Base-by-base conservation (phyloP, 1,284 basidiomycete genomes). In the Gymnopus androsaceus region DNA sequence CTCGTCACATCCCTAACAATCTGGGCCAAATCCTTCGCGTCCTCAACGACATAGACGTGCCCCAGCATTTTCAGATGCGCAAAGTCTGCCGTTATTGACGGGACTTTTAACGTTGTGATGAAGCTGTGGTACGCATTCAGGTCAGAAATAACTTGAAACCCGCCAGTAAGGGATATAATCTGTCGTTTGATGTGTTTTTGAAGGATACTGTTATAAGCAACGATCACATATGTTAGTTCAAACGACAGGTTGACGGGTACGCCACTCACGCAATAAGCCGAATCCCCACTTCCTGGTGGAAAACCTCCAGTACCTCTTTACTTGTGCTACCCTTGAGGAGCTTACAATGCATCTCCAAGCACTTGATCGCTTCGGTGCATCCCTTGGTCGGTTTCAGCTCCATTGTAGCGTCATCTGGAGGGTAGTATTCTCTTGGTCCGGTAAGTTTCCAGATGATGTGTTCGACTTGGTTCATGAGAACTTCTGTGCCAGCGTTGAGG, bases 111-210 rank as follows among this genome's bases (percentile, higher is more conserved):
- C 12, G 89, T 88, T 0, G 87, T 74, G 49, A 98, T 88, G 71
- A 98, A 99, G 0, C 83, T 71, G 69, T 97, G 85, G 71, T 98
- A 98, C 1, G 90, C 84, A 70, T 98, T 98, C 59, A 99, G 74
- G 71, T 99, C 97, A 1, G 95, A 90, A 56, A 99, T 98, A 56
- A 98, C 88, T 64, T 95, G 93, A 71, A 98, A 97, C 0, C 95
- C 95, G 15, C 97, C 97, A 53, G 80, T 85, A 23, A 97, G 80
- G 1, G 93, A 97, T 61, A 99, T 96, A 65, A 97, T 97, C 68
- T 97, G 94, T 2, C 94, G 83, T 66, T 99, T 98, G 67, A 99
- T 87, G 65, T 99, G 97, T 65, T 97, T 95, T 69, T 97, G 94
- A 28, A 98, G 72, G 64, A 98, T 95, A 5, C 93, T 96, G 42